A percentile compares a stretch with the other conserved stretches of the same genome.
Conservation (phyloP, 139 green algal genomes). For the Auxenochlorella pyrenoidosa region DNA sequence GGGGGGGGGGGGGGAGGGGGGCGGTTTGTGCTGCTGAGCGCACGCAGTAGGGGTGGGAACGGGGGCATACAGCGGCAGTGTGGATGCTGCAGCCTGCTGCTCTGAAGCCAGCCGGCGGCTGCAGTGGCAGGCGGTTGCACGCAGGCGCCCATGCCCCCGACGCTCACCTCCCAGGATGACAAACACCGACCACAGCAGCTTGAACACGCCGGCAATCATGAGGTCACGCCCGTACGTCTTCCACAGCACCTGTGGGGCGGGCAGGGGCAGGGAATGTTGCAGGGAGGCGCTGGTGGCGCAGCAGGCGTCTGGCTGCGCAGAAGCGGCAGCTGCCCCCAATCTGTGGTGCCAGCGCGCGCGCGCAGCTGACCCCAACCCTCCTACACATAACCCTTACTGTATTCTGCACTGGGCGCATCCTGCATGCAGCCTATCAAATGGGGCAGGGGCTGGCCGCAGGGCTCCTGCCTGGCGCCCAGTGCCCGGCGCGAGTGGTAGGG, state of each 20-base stretch:
- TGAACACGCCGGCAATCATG: conserved; percentile 49
- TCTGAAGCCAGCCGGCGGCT: not conserved
- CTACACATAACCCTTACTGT: not conserved
- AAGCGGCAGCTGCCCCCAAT: not conserved
- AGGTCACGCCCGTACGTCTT: conserved; percentile 46
- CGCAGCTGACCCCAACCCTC: not conserved
- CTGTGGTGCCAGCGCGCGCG: no score
- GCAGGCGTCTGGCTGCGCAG: not conserved
- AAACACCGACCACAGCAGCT: conserved; percentile 53
- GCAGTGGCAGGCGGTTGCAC: no score
- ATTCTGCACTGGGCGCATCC: no score
- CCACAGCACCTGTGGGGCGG: conserved; percentile 40
- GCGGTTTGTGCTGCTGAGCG: not conserved
- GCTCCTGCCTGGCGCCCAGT: no score
- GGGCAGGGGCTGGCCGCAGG: no score
- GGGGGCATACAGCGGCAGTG: not conserved
- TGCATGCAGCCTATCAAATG: no score
- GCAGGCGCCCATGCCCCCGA: not conserved
- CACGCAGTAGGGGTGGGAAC: not conserved
- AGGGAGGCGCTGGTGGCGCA: not conserved
- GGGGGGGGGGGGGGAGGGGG: not conserved
- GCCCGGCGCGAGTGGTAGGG: not conserved
- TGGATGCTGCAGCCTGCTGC: no score
- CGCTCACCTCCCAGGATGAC: conserved; percentile 30
- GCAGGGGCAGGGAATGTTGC: not conserved